A percentile compares a stretch with the other conserved stretches of the same genome.
Evolutionary conservation across 2,329 filamentous ascomycete species (phyloP).

Genomic region (Pseudogymnoascus destructans): DNA sequence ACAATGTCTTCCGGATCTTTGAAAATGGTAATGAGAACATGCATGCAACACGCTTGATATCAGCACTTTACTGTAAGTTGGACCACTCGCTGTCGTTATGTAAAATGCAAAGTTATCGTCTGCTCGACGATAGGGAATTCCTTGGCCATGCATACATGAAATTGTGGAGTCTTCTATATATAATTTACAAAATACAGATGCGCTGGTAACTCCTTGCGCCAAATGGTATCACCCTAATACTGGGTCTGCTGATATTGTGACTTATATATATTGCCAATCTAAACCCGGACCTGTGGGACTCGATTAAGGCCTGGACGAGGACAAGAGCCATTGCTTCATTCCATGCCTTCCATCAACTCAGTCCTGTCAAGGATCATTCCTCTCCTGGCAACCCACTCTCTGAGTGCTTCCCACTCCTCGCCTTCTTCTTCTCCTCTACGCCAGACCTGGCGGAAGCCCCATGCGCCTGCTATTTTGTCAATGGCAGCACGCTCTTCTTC

Average conservation of each 20-base stretch:
- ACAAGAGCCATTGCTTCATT: constrained; percentile 30
- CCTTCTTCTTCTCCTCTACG: constrained; percentile 84
- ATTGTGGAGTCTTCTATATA: constrained; percentile 1
- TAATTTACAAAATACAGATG: not conserved
- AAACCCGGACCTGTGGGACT: not conserved
- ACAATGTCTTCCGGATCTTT: not conserved
- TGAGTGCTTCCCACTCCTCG: constrained; percentile 73
- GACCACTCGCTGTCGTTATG: too few relatives aligned
- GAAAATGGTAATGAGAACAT: not conserved
- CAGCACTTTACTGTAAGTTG: too few relatives aligned
- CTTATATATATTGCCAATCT: not conserved
- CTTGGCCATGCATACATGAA: not conserved
- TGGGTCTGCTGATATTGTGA: not conserved
- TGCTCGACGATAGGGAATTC: not conserved
- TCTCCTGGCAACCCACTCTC: constrained; percentile 68
- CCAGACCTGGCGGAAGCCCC: constrained; percentile 76
- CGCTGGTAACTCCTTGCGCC: constrained; percentile 3
- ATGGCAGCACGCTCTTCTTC: constrained; percentile 83
- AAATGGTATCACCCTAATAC: not conserved
- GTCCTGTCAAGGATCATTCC: constrained; percentile 85
- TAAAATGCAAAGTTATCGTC: not conserved
- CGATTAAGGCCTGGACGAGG: not conserved
- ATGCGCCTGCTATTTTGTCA: constrained; percentile 74
- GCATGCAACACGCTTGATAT: not conserved
- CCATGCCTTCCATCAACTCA: constrained; percentile 88